Evolutionary conservation across 208 protist species (phyloP).

Genomic region (Trichomonas gallinae): DNA sequence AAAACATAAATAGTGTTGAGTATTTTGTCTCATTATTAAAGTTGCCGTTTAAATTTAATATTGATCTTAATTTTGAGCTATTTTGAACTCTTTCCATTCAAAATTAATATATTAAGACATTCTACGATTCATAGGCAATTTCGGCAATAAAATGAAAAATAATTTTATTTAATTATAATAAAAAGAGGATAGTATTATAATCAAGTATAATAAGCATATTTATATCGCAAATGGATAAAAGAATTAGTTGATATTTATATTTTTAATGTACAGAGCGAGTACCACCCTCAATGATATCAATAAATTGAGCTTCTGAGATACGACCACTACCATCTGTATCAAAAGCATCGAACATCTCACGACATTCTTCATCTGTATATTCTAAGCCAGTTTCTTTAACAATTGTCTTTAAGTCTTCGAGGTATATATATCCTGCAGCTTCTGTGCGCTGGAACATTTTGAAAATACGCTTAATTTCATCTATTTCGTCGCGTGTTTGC

Average conservation of each 20-base stretch:
- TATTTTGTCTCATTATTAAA: no score
- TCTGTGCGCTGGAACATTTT: background rate
- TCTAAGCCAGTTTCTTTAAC: background rate
- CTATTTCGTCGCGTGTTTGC: background rate
- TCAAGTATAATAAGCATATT: background rate
- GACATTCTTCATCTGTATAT: background rate
- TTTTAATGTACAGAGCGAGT: background rate
- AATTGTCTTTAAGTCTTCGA: slow-evolving; percentile 5
- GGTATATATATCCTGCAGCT: background rate
- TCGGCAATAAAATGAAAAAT: no score
- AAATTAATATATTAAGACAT: no score
- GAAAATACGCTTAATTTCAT: background rate
- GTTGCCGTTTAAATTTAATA: no score
- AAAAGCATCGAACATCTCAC: background rate
- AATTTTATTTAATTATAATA: no score
- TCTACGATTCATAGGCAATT: no score
- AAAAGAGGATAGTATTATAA: background rate
- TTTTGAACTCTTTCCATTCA: no score
- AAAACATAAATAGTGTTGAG: no score
- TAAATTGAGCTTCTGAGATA: background rate
- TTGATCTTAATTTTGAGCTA: no score
- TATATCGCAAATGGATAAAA: background rate
- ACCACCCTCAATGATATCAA: background rate
- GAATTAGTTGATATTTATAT: background rate
- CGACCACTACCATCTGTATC: background rate